phyloP scores from a whole-genome alignment of 2,329 filamentous ascomycete genomes.

The Annulohypoxylon truncatum region DNA sequence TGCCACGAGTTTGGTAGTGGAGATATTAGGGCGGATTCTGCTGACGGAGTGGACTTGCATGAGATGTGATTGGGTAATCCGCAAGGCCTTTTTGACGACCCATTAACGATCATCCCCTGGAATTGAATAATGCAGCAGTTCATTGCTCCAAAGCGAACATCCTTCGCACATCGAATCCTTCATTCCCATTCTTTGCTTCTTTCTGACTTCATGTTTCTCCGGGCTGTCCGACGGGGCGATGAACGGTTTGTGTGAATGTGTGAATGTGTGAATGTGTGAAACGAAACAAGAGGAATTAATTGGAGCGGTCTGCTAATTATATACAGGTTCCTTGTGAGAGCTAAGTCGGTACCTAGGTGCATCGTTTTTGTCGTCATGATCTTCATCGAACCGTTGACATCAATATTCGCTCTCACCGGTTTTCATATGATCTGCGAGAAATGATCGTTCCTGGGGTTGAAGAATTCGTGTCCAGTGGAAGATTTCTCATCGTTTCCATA shows the following conservation, averaged over 20 bases:
- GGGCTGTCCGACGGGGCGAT: background rate
- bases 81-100: background rate
- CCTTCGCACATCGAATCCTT: background rate
- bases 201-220: background rate
- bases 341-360: no score
- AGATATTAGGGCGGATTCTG: background rate
- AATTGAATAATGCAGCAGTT: background rate
- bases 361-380: no score
- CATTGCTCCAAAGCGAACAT: background rate
- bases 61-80: background rate
- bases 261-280: no score
- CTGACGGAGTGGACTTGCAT: background rate
- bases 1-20: slow-evolving; percentile 2
- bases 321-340: background rate
- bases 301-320: background rate
- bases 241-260: background rate
- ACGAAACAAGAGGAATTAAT: background rate
- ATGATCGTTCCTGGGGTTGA: no score
- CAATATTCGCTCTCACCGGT: background rate
- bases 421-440: background rate
- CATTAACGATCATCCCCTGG: background rate
- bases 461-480: no score
- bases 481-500: no score
- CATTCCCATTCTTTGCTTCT: background rate
- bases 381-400: background rate